Evolutionary conservation across 2,329 filamentous ascomycete species (phyloP).

Genomic region (Whalleya microplaca): DNA sequence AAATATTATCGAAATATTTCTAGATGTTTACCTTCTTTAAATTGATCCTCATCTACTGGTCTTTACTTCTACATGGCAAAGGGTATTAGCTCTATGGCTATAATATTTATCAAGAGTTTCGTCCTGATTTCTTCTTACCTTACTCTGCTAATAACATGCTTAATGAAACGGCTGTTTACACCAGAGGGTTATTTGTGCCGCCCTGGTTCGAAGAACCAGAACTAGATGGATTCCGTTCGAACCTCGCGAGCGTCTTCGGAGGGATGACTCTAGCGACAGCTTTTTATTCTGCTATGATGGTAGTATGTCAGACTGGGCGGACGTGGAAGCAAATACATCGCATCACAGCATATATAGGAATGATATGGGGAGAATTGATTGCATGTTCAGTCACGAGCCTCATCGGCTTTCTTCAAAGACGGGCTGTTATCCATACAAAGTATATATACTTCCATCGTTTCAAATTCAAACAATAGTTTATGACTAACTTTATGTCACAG

Average conservation of each 20-base stretch:
- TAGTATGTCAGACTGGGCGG: background rate
- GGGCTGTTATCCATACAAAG: slow-evolving; percentile 38
- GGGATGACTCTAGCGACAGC: background rate
- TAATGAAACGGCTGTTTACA: background rate
- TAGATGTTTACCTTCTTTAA: no score
- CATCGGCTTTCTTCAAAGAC: slow-evolving; percentile 44
- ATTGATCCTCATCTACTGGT: no score
- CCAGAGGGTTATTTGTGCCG: background rate
- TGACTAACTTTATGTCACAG: slow-evolving; percentile 23
- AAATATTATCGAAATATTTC: no score
- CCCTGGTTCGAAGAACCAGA: background rate
- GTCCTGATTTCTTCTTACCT: background rate
- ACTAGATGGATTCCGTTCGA: background rate
- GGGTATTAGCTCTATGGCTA: no score
- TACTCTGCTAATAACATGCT: background rate
- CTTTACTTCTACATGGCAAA: no score
- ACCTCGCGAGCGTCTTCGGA: background rate
- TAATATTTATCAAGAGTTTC: no score
- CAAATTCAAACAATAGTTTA: slow-evolving; percentile 14
- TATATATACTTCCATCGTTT: slow-evolving; percentile 23
- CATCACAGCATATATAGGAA: slow-evolving; percentile 24
- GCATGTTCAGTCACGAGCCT: slow-evolving; percentile 44
- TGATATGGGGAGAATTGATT: slow-evolving; percentile 50
- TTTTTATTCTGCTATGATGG: background rate
- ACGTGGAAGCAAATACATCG: background rate